These are phyloP conservation scores for Aquilaria sinensis DNA, from an alignment of 345 rosid species.

Conservation along the genomic window DNA sequence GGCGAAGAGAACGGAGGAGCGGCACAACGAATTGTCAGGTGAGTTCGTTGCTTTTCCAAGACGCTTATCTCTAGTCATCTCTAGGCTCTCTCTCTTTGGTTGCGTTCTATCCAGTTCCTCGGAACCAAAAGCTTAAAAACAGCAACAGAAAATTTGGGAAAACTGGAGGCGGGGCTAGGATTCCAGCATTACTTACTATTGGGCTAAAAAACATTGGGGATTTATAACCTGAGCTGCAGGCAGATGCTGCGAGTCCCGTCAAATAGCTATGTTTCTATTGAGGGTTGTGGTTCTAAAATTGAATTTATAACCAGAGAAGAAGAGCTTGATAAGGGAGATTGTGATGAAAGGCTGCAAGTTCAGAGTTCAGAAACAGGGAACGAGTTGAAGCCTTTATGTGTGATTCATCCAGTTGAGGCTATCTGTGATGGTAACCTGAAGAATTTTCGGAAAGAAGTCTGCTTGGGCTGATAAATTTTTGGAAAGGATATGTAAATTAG, in stretches of 20 bases:
- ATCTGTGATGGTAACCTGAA: slow-evolving; percentile 85
- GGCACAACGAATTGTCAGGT: slow-evolving; percentile 70
- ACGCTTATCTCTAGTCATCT: not conserved
- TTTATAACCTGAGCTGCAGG: not conserved
- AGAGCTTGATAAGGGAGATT: too few relatives aligned
- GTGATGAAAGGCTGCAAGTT: too few relatives aligned
- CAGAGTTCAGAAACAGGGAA: too few relatives aligned
- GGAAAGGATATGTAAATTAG: too few relatives aligned
- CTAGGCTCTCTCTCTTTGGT: not conserved
- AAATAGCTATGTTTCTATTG: not conserved
- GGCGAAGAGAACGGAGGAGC: slow-evolving; percentile 44
- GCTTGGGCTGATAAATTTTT: too few relatives aligned
- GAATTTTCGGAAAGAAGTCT: slow-evolving; percentile 30
- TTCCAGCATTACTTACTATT: not conserved
- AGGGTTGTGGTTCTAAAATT: too few relatives aligned
- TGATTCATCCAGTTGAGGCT: slow-evolving; percentile 22
- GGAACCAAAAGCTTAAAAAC: not conserved
- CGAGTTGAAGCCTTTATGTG: not conserved
- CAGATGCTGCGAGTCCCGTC: not conserved
- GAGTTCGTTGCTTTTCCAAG: not conserved
- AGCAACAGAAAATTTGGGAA: not conserved
- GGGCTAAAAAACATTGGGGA: not conserved
- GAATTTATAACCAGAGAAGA: too few relatives aligned
- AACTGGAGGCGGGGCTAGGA: not conserved
- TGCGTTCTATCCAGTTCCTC: not conserved